Evolutionary conservation across 306 rosid species (phyloP).

Genomic region (Prosopis cineraria): DNA sequence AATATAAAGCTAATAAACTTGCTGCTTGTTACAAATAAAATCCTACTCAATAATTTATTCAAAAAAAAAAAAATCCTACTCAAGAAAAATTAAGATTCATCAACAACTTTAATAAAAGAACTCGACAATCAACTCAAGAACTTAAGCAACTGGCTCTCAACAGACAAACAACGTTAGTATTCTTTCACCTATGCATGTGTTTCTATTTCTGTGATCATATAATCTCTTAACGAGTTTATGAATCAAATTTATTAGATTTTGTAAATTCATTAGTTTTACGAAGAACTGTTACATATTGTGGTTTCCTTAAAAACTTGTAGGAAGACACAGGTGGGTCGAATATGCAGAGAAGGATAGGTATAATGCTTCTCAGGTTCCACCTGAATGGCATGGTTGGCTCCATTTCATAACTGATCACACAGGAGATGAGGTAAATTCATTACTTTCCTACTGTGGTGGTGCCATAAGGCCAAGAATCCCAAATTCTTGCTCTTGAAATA

Average conservation of each 20-base stretch:
- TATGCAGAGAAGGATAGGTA: constrained; percentile 92
- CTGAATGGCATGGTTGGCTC: constrained; percentile 99
- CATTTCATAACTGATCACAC: constrained; percentile 91
- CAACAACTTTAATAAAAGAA: not conserved
- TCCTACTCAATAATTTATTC: not conserved
- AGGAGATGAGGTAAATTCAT: constrained; percentile 79
- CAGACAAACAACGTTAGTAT: not conserved
- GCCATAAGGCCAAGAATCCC: not conserved
- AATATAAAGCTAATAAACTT: not conserved
- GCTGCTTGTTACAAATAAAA: not conserved
- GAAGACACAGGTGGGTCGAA: constrained; percentile 99
- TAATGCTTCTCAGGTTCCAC: constrained; percentile 97
- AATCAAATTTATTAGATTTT: not conserved
- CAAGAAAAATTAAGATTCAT: not conserved
- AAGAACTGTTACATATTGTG: constrained; percentile 16
- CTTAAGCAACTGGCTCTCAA: not conserved
- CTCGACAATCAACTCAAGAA: not conserved
- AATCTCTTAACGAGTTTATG: not conserved
- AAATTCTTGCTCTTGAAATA: not conserved
- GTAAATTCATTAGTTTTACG: not conserved
- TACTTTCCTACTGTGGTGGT: constrained; percentile 26
- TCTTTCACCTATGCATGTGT: not conserved
- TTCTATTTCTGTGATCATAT: not conserved
- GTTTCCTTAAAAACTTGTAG: constrained; percentile 49
- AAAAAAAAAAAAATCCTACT: not conserved